A percentile compares a stretch with the other conserved stretches of the same genome.
These are phyloP conservation scores for Claviceps arundinis DNA, from an alignment of 2,329 filamentous ascomycete species.

Conservation along the genomic window DNA sequence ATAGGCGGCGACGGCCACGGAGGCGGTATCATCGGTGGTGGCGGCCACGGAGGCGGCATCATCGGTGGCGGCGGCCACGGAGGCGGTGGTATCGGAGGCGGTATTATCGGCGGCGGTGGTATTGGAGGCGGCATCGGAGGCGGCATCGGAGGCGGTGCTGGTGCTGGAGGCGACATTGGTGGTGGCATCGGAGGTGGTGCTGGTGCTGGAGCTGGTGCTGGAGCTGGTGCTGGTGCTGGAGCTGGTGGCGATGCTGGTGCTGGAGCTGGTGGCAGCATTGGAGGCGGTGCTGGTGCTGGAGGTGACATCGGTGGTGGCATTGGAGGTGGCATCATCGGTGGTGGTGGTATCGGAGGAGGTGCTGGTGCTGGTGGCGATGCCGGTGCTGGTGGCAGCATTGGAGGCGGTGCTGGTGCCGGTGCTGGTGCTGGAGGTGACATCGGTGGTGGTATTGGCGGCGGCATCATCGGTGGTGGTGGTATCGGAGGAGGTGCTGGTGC, in stretches of 20 bases:
- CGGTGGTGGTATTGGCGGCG: background rate
- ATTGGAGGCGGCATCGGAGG: background rate
- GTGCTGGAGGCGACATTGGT: too few relatives aligned
- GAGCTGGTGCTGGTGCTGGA: background rate
- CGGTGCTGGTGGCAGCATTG: background rate
- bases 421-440: background rate
- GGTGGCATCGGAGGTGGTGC: too few relatives aligned
- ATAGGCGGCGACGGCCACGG: too few relatives aligned
- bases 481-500: too few relatives aligned
- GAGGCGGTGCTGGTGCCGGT: too few relatives aligned
- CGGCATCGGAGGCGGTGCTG: background rate
- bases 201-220: too few relatives aligned
- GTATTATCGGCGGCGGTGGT: background rate
- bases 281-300: background rate
- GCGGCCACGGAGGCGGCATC: too few relatives aligned
- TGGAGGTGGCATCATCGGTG: background rate
- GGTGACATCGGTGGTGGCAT: background rate
- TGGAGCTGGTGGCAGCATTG: background rate
- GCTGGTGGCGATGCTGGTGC: background rate
- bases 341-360: background rate
- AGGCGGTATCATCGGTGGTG: too few relatives aligned
- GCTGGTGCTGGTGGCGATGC: too few relatives aligned
- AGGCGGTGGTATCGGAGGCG: background rate
- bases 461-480: background rate
- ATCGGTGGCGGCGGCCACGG: background rate